Percentiles rank a stretch among this genome's conserved stretches.
phyloP scores from a whole-genome alignment of 1,284 basidiomycete genomes.

The Cutaneotrichosporon sp. region DNA sequence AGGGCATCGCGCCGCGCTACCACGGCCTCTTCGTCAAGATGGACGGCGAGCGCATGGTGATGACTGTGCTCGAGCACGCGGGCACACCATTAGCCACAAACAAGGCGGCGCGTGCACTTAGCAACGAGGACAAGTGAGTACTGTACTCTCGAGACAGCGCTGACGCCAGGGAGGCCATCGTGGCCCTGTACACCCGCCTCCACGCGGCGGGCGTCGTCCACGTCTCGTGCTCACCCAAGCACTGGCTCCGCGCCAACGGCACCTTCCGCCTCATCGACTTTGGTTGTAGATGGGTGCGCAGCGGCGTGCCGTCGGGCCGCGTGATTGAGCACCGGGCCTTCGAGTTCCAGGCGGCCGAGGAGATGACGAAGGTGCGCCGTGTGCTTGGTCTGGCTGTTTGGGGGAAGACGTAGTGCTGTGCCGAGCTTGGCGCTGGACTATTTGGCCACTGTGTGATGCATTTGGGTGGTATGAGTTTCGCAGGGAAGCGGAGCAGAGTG shows the following conservation, averaged over 20 bases:
- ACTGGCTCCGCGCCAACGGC: not conserved
- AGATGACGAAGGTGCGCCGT: not conserved
- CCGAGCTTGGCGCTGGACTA: not conserved
- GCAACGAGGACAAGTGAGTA: not conserved
- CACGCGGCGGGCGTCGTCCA: conserved; percentile 9
- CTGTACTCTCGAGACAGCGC: not conserved
- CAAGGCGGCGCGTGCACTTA: not conserved
- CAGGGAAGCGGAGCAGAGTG: not conserved
- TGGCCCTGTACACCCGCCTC: not conserved
- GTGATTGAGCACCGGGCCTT: not conserved
- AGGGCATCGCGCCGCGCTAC: not conserved
- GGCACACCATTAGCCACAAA: not conserved
- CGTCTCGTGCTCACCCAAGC: not conserved
- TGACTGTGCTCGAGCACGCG: not conserved
- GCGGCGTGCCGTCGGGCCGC: not conserved
- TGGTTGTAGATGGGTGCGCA: not conserved
- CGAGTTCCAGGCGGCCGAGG: not conserved
- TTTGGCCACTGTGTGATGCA: not conserved
- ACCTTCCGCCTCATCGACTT: conserved; percentile 3
- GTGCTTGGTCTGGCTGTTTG: not conserved
- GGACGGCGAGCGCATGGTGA: not conserved
- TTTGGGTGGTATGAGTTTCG: not conserved
- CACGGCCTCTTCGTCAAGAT: not conserved
- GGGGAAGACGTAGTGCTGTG: not conserved
- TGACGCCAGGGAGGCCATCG: not conserved